Conservation (phyloP, 768 basidiomycete species). For the Podaxis mareebaensis region DNA sequence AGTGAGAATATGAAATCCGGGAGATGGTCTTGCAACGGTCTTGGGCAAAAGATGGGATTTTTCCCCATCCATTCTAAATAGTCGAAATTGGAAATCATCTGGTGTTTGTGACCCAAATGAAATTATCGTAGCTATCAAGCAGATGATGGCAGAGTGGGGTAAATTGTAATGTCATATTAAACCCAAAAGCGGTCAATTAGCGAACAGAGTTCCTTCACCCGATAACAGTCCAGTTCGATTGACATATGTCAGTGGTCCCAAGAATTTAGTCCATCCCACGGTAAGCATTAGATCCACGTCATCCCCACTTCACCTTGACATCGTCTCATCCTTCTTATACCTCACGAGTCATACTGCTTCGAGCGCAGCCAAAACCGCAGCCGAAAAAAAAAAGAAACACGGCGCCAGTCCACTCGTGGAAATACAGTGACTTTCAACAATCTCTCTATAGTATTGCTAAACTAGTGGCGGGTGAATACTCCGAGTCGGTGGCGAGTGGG, state of each 20-base stretch:
- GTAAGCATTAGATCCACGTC: conserved; percentile 23
- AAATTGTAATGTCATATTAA: conserved; percentile 75
- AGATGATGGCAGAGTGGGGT: conserved; percentile 62
- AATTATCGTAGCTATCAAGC: conserved; percentile 57
- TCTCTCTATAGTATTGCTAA: conserved; percentile 60
- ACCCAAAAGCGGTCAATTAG: conserved; percentile 86
- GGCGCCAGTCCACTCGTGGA: conserved; percentile 83
- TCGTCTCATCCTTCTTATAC: conserved; percentile 61
- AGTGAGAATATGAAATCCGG: conserved; percentile 54
- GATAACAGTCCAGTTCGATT: conserved; percentile 6
- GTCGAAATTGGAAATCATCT: conserved; percentile 16
- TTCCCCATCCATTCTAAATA: not conserved
- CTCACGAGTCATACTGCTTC: conserved; percentile 84
- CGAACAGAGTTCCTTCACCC: conserved; percentile 52
- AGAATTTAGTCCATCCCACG: conserved; percentile 36
- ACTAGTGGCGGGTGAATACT: too few relatives aligned
- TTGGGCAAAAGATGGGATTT: conserved; percentile 50
- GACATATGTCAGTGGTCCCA: conserved; percentile 29
- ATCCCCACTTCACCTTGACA: conserved; percentile 62
- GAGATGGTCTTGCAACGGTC: conserved; percentile 65
- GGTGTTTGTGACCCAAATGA: conserved; percentile 68
- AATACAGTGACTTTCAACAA: conserved; percentile 62
- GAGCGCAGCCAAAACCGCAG: conserved; percentile 91
- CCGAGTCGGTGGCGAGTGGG: too few relatives aligned
- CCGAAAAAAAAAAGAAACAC: conserved; percentile 60